Evolutionary conservation across 768 basidiomycete species (phyloP), one percentile per base, ranked within the genome.

Genomic region (Collybia sordida): DNA sequence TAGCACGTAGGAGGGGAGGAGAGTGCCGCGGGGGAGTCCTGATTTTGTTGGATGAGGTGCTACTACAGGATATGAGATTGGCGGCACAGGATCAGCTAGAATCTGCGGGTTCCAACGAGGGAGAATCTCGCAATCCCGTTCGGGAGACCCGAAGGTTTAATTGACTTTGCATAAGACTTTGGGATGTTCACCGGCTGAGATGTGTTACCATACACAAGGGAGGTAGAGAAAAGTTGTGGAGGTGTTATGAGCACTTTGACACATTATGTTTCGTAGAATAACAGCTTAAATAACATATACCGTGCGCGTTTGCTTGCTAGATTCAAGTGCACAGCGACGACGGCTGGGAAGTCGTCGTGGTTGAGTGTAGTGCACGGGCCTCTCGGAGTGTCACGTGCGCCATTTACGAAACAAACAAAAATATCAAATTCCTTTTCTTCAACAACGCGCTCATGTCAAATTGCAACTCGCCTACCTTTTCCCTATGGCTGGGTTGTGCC

Each of bases 41-140:
- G n/a, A n/a, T n/a, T n/a, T n/a, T n/a, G n/a, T n/a, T n/a, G n/a
- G n/a, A n/a, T n/a, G n/a, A n/a, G n/a, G n/a, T n/a, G n/a, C n/a
- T n/a, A n/a, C n/a, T n/a, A n/a, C n/a, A n/a, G n/a, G n/a, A n/a
- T n/a, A n/a, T n/a, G n/a, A n/a, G n/a, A n/a, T n/a, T n/a, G n/a
- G n/a, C n/a, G n/a, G n/a, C n/a, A n/a, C n/a, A n/a, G n/a, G n/a
- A n/a, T n/a, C n/a, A n/a, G n/a, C n/a, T n/a, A n/a, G n/a, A n/a
- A n/a, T n/a, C n/a, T n/a, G n/a, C n/a, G n/a, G n/a, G 51, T 63
- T 28, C 60, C 71, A 34, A 80, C 65, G 18, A 91, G 89, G 71
- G 97, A 94, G 71, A 94, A 95, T 7, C 78, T 74, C 2, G 78
- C 73, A 31, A 96, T 78, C 7, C 89, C 95, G n/a, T 85, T 76